Conservation (phyloP, 2,329 filamentous ascomycete species). For the Botrytis paeoniae region DNA sequence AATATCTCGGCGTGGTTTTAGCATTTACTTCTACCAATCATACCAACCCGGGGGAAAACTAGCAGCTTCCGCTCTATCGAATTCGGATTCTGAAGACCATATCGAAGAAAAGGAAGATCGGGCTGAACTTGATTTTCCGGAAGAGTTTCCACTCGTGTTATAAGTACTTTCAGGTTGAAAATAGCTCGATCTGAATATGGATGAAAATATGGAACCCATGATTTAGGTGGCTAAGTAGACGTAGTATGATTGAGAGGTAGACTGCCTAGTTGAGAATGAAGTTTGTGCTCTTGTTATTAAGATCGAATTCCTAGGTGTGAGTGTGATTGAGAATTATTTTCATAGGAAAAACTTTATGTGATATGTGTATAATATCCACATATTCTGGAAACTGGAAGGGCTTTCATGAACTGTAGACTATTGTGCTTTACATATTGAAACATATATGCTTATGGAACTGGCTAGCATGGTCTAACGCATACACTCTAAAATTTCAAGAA, state of each 20-base stretch:
- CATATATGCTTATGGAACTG: not conserved
- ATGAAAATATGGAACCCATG: not conserved
- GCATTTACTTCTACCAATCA: too few relatives aligned
- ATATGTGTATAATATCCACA: not conserved
- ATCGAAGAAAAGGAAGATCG: too few relatives aligned
- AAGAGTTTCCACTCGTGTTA: not conserved
- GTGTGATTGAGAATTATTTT: not conserved
- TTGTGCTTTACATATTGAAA: not conserved
- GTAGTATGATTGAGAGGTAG: fast-evolving
- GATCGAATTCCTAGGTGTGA: not conserved
- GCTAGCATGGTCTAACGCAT: not conserved
- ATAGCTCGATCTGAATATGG: not conserved
- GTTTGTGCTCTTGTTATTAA: not conserved
- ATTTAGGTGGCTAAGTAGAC: not conserved
- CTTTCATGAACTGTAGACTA: not conserved
- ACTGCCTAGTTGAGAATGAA: not conserved
- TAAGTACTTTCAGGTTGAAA: not conserved
- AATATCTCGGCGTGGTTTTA: too few relatives aligned
- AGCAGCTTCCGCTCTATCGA: too few relatives aligned
- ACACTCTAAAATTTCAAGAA: not conserved
- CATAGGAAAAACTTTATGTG: fast-evolving
- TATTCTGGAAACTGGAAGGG: not conserved
- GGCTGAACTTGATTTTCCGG: too few relatives aligned
- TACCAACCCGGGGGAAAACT: too few relatives aligned
- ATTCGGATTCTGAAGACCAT: too few relatives aligned